These are phyloP conservation scores for Pseudonectria buxi DNA, from an alignment of 2,329 filamentous ascomycete genomes.

Conservation along the genomic window DNA sequence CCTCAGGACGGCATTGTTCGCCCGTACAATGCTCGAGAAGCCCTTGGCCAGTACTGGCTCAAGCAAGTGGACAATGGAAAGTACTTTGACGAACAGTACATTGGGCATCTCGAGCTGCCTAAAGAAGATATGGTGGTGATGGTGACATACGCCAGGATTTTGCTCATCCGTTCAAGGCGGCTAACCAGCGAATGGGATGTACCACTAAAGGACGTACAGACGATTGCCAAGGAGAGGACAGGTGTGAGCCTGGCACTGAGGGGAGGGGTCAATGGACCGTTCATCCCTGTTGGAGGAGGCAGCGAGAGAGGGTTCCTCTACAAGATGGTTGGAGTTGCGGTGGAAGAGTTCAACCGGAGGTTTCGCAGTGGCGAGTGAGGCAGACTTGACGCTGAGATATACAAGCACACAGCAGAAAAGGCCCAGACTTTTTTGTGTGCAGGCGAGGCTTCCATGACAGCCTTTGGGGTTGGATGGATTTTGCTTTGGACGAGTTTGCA, in stretches of 20 bases:
- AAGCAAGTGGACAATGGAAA: constrained; percentile 97
- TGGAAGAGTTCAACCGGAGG: constrained; percentile 60
- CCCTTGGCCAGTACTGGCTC: constrained; percentile 95
- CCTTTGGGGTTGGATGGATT: too few relatives aligned
- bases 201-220: constrained; percentile 90
- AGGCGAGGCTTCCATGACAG: too few relatives aligned
- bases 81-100: constrained; percentile 96
- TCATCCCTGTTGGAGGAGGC: constrained; percentile 89
- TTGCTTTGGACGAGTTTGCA: too few relatives aligned
- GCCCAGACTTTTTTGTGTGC: too few relatives aligned
- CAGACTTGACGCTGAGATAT: too few relatives aligned
- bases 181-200: constrained; percentile 94
- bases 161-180: constrained; percentile 82
- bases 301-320: constrained; percentile 59
- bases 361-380: constrained; percentile 38
- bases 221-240: constrained; percentile 92
- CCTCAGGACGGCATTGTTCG: constrained; percentile 88
- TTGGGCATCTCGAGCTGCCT: constrained; percentile 89
- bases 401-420: too few relatives aligned
- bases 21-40: constrained; percentile 90
- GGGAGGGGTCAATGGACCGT: constrained; percentile 87
- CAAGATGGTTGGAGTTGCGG: constrained; percentile 57
- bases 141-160: constrained; percentile 79
- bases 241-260: constrained; percentile 84
- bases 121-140: constrained; percentile 84